phyloP scores from a whole-genome alignment of 2,329 filamentous ascomycete species.

The Stenocarpella maydis region DNA sequence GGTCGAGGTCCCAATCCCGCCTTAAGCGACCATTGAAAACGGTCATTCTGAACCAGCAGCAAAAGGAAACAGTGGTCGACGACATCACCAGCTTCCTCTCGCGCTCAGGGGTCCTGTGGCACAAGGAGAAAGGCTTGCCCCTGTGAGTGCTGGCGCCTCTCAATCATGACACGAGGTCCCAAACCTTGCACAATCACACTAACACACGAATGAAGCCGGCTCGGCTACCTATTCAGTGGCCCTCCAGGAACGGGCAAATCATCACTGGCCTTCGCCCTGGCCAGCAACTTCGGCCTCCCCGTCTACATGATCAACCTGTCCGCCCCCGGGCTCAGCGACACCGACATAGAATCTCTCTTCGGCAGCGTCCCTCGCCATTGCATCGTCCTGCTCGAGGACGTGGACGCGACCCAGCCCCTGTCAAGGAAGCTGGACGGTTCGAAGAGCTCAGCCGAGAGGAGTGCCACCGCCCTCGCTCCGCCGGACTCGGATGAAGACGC shows the following conservation, averaged over 20 bases:
- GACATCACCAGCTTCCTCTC: constrained; percentile 31
- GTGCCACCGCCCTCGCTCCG: no score
- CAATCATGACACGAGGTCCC: neutral
- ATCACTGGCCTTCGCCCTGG: constrained; percentile 31
- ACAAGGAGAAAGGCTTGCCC: constrained; percentile 32
- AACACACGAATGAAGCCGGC: neutral
- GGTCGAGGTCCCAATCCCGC: neutral
- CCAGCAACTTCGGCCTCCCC: constrained; percentile 28
- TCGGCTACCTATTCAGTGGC: constrained; percentile 33
- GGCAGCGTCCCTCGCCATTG: constrained; percentile 25
- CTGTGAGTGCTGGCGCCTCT: neutral
- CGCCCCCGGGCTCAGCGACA: constrained; percentile 8
- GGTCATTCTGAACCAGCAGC: constrained; percentile 27
- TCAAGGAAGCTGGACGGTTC: neutral
- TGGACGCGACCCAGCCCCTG: constrained; percentile 31
- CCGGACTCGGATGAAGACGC: neutral
- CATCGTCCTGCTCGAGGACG: constrained; percentile 32
- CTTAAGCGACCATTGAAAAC: constrained; percentile 24
- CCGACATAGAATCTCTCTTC: constrained; percentile 28
- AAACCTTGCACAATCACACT: neutral
- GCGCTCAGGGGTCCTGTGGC: constrained; percentile 27
- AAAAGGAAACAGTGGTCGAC: constrained; percentile 25
- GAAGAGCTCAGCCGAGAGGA: neutral
- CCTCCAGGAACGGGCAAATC: constrained; percentile 34
- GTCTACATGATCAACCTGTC: constrained; percentile 35